Conservation (phyloP, 192 early-diverging fungal species). For the Podila clonocystis region DNA sequence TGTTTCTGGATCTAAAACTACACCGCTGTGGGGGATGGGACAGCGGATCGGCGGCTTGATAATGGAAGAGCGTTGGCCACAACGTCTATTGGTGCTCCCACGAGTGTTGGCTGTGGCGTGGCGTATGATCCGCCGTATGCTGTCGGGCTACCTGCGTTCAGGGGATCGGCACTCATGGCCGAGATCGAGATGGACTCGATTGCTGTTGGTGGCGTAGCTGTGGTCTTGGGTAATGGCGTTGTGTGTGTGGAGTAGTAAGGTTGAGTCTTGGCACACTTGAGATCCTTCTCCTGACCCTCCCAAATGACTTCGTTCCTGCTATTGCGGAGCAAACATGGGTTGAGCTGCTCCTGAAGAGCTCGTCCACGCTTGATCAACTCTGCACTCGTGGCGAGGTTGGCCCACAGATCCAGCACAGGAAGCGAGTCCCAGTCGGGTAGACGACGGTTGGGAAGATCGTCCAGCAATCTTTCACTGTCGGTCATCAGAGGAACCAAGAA, state of each 20-base stretch:
- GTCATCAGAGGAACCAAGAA: constrained; percentile 70
- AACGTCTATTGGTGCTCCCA: no score
- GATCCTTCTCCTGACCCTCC: constrained; percentile 49
- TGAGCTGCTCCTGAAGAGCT: constrained; percentile 49
- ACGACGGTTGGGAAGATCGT: constrained; percentile 59
- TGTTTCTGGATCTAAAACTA: no score
- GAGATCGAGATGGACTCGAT: constrained; percentile 39
- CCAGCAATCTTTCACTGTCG: constrained; percentile 51
- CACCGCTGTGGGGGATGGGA: no score
- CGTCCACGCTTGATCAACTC: constrained; percentile 53
- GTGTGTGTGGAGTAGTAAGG: constrained; percentile 51
- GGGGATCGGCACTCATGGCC: background rate
- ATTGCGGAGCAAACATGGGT: constrained; percentile 42
- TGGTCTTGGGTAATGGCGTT: constrained; percentile 40
- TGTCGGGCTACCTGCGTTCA: background rate
- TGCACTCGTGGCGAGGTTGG: constrained; percentile 56
- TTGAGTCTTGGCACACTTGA: constrained; percentile 47
- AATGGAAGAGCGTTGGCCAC: no score
- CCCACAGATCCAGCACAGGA: constrained; percentile 66
- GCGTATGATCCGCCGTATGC: no score
- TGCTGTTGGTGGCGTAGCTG: constrained; percentile 9
- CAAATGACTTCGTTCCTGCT: constrained; percentile 45
- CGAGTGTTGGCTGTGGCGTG: no score
- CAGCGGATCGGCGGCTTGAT: no score
- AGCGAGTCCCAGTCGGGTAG: constrained; percentile 57